Conservation (phyloP, 345 rosid genomes). For the Sonneratia alba region DNA sequence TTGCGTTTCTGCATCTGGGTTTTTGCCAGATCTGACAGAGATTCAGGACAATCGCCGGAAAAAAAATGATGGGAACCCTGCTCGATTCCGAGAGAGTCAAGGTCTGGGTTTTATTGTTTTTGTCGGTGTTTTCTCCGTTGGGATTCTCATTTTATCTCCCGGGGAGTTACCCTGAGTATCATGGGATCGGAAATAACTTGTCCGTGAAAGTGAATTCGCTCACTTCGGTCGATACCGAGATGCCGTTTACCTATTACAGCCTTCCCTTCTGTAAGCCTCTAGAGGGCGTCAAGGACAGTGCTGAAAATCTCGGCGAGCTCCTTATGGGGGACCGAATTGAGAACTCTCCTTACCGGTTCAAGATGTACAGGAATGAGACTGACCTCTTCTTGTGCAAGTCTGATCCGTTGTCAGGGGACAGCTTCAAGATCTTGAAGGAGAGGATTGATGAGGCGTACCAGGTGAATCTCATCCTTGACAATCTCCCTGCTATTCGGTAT, state of each 20-base stretch:
- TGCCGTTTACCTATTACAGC: conserved; percentile 79
- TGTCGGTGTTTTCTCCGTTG: conserved; percentile 22
- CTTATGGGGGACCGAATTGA: conserved; percentile 87
- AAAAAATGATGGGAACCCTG: conserved; percentile 23
- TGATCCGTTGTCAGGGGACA: conserved; percentile 39
- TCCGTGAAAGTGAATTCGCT: conserved; percentile 83
- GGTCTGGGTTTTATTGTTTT: conserved; percentile 41
- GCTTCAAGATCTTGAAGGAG: conserved; percentile 55
- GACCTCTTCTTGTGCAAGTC: conserved; percentile 53
- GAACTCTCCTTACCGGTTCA: conserved; percentile 68
- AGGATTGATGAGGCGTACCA: conserved; percentile 87
- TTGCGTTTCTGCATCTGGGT: conserved; percentile 26
- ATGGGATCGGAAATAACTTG: conserved; percentile 39
- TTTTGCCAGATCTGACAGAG: conserved; percentile 34
- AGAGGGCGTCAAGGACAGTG: conserved; percentile 83
- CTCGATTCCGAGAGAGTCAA: conserved; percentile 28
- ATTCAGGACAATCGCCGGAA: background rate
- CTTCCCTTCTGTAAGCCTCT: conserved; percentile 62
- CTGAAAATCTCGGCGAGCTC: conserved; percentile 83
- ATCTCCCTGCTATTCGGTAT: conserved; percentile 71
- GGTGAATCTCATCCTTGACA: conserved; percentile 74
- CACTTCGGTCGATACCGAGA: conserved; percentile 75
- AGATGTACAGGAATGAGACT: conserved; percentile 58
- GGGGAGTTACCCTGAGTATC: conserved; percentile 69
- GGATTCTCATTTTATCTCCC: conserved; percentile 61